These are phyloP conservation scores for Cucurbita maxima DNA, from an alignment of 306 rosid genomes.

Conservation along the genomic window DNA sequence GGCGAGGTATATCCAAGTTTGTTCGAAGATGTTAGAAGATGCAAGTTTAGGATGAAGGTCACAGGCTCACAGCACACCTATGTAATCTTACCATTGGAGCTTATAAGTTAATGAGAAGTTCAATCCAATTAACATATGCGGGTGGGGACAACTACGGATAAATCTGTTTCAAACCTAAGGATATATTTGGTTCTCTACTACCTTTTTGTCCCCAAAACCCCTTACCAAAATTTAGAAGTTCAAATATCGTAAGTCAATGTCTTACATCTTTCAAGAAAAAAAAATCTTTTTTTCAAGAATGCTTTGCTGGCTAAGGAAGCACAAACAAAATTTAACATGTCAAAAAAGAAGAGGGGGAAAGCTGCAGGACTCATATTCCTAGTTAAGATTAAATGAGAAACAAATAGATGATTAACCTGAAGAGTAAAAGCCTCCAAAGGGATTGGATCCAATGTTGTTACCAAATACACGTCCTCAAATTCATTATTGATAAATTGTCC, in stretches of 20 bases:
- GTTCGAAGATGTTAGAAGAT: background rate
- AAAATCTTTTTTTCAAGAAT: background rate
- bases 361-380: background rate
- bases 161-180: background rate
- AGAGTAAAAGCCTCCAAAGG: constrained; percentile 84
- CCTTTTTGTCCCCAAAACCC: background rate
- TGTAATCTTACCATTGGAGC: background rate
- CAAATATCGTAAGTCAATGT: background rate
- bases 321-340: background rate
- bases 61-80: background rate
- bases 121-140: background rate
- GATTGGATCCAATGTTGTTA: constrained; percentile 72
- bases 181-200: background rate
- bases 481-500: constrained; percentile 75
- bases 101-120: background rate
- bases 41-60: background rate
- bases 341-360: background rate
- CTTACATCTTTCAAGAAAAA: background rate
- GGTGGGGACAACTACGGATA: background rate
- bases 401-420: constrained; percentile 31
- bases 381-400: background rate
- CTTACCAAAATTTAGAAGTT: background rate
- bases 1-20: no score
- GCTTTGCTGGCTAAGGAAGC: background rate
- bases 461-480: constrained; percentile 73